Evolutionary conservation across 1,139 yeast genomes (phyloP), one percentile per base, ranked within the genome.

Genomic region (Pichia sp.): DNA sequence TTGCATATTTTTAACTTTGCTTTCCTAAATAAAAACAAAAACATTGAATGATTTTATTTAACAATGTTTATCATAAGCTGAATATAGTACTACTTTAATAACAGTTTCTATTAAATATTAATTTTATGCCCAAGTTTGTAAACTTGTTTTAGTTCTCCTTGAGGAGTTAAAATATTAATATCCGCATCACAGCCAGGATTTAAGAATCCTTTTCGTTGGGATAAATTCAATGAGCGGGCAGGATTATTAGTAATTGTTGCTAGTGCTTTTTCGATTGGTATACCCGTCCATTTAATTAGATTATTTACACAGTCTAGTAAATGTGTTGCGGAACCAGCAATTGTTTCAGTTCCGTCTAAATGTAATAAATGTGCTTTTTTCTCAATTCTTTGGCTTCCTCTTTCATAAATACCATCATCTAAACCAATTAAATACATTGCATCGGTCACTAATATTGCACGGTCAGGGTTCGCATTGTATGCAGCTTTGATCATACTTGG

Each of bases 291-390:
- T 33, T 61, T 50, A 56, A 72, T 64, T 50, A 77, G 63, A 59
- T 78, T 76, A 48, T 77, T 65, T 25, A 77, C 61, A 55, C 80
- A 74, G 36, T 70, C 69, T 26, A 77, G 72, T 42, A 77, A 66
- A 26, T 76, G 72, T 13, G 81, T 74, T 8, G 80, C 80, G 15
- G 80, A 72, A 31, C 83, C 84, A 5, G 83, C 83, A 56, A 77
- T 72, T 15, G 81, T 78, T 41, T 69, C 68, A 11, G 82, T 76
- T 18, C 78, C 80, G 54, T 75, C 64, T 50, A 78, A 66, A 45
- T 64, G 67, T 48, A 76, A 63, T 41, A 65, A 59, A 39, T 68
- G 61, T 10, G 78, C 82, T 15, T 64, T 65, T 54, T 78, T 78
- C 36, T 65, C 72, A 34, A 78, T 70, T 49, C 53, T 60, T 57